Conservation (phyloP, 331 rosid species). For the Dryas integrifolia region DNA sequence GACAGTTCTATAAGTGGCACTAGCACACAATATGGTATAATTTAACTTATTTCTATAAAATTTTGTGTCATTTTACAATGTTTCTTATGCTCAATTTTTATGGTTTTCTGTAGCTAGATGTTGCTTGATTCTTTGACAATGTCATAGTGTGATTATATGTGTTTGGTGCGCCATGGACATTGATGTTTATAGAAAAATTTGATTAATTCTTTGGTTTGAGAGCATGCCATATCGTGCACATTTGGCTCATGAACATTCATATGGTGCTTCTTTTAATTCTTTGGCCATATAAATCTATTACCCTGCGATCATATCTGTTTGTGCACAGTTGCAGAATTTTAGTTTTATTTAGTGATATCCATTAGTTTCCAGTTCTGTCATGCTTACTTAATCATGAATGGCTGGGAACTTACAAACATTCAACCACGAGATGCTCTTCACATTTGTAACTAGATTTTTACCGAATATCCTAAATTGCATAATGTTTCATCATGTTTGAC, state of each 20-base stretch:
- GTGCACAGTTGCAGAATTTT: neutral
- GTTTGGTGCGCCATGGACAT: neutral
- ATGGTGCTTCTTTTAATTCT: neutral
- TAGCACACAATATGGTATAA: constrained; percentile 30
- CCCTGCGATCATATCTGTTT: constrained; percentile 7
- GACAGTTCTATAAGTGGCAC: constrained; percentile 22
- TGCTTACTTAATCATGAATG: constrained; percentile 1
- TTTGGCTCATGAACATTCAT: neutral
- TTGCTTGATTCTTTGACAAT: constrained; percentile 4
- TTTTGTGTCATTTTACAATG: neutral
- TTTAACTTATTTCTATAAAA: neutral
- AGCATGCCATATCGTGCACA: neutral
- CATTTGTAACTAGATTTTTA: neutral
- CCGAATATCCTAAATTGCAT: neutral
- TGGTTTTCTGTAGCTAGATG: neutral
- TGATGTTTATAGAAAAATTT: neutral
- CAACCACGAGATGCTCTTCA: neutral
- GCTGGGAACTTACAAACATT: neutral
- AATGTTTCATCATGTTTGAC: neutral
- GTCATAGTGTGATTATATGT: neutral
- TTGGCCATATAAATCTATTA: neutral
- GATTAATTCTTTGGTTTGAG: neutral
- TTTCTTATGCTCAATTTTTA: neutral
- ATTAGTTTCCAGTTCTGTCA: constrained; percentile 3
- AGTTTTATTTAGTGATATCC: neutral